Evolutionary conservation across 768 basidiomycete species (phyloP), one percentile per base, ranked within the genome.

Genomic region (Trametes punicea): DNA sequence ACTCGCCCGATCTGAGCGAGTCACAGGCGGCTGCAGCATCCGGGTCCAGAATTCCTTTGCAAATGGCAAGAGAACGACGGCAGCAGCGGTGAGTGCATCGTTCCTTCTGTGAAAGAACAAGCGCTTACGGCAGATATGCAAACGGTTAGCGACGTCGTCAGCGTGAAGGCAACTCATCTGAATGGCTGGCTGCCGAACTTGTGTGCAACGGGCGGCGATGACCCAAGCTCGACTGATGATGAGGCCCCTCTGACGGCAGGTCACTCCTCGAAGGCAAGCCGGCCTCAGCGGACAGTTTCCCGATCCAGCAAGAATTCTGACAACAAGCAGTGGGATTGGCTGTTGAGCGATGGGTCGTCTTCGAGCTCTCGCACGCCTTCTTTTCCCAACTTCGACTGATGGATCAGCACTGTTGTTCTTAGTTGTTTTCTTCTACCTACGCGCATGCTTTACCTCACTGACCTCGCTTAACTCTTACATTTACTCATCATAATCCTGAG

Each of bases 281-380:
- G 26, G 10, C 34, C n/a, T 10, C 44, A 34, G 6, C 33, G 44
- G n/a, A 54, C 52, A 26, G 11, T 18, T 6, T 46, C 52, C 10
- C 23, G 47, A 10, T 41, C 46, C 20, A 29, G 20, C 16, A 49
- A 29, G 38, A 31, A 51, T 18, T 38, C 27, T 4, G 26, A 27
- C 20, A 39, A 34, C 31, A 33, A 42, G 3, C 34, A 55, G 29
- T 55, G 47, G 42, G 36, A 23, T 21, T 56, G 55, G 55, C 47
- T 56, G 8, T 20, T 56, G 46, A 56, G 55, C 40, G 55, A 56
- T 20, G 55, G 23, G 7, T 49, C 55, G 29, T 44, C 53, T 16
- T 25, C 44, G 5, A 25, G 44, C 26, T 54, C 52, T 13, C 52
- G 52, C n/a, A 46, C 52, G 34, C 25, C 52, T 21, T 54, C 52